Evolutionary conservation across 257 asterid species (phyloP).

Genomic region (Solanum infundibuliforme): DNA sequence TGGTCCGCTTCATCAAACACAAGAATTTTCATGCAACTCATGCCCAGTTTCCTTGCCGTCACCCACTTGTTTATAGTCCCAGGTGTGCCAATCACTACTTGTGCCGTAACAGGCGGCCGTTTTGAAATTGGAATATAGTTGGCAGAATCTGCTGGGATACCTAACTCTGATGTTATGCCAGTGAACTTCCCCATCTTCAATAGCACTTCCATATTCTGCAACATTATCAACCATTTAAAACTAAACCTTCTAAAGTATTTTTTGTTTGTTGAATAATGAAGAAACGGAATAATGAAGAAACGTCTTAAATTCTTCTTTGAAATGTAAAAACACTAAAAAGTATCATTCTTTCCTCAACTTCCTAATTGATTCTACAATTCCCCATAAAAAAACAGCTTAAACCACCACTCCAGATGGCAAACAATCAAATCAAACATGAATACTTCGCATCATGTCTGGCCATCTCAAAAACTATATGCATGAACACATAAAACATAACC

Average conservation of each 20-base stretch:
- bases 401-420: neutral
- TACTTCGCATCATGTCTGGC: neutral
- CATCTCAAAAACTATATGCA: neutral
- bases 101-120: constrained; percentile 57
- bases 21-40: constrained; percentile 71
- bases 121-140: constrained; percentile 42
- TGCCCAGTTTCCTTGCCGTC: constrained; percentile 51
- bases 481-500: neutral
- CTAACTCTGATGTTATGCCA: constrained; percentile 69
- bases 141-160: constrained; percentile 47
- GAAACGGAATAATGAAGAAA: neutral
- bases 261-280: neutral
- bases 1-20: constrained; percentile 98
- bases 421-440: neutral
- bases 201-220: constrained; percentile 89
- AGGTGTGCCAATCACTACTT: constrained; percentile 92
- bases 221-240: neutral
- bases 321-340: neutral
- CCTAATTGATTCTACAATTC: neutral
- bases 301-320: neutral
- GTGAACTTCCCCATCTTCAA: constrained; percentile 86
- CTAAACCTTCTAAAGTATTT: neutral
- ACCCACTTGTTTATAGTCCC: constrained; percentile 77
- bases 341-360: neutral
- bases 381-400: neutral